These are phyloP conservation scores for Colletotrichum musicola DNA, from an alignment of 2,329 filamentous ascomycete genomes.

Conservation along the genomic window DNA sequence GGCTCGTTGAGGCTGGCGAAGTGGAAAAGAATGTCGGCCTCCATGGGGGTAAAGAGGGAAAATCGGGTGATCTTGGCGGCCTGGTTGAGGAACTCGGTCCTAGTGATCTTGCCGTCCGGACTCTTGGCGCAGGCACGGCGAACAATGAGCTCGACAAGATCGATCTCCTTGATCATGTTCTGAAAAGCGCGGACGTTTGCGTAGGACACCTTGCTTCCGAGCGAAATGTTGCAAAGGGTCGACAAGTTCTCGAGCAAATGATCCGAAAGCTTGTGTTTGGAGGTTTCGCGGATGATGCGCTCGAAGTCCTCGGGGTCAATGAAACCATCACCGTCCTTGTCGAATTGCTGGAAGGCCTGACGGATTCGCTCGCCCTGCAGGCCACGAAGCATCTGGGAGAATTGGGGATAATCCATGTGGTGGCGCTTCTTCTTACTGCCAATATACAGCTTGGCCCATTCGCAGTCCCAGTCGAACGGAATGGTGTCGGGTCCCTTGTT, in stretches of 20 bases:
- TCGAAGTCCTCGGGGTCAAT: slow-evolving; percentile 97
- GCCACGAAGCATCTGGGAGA: slow-evolving; percentile 97
- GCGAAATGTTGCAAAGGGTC: slow-evolving; percentile 94
- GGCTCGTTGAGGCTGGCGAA: slow-evolving; percentile 94
- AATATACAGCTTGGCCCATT: slow-evolving; percentile 96
- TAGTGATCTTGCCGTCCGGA: slow-evolving; percentile 90
- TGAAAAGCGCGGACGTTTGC: slow-evolving; percentile 98
- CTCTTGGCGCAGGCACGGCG: slow-evolving; percentile 88
- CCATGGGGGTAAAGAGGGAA: slow-evolving; percentile 97
- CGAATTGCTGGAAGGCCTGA: slow-evolving; percentile 93
- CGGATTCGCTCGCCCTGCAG: slow-evolving; percentile 95
- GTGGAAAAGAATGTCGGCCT: slow-evolving; percentile 98
- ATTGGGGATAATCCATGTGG: slow-evolving; percentile 94
- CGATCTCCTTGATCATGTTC: slow-evolving; percentile 98
- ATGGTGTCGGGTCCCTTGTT: slow-evolving; percentile 90
- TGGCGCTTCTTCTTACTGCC: slow-evolving; percentile 90
- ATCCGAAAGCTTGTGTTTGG: slow-evolving; percentile 96
- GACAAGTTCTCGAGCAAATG: slow-evolving; percentile 92
- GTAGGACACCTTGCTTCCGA: slow-evolving; percentile 94
- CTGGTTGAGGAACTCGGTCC: slow-evolving; percentile 94
- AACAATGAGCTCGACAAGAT: slow-evolving; percentile 93
- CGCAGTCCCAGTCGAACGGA: slow-evolving; percentile 96
- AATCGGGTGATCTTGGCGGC: slow-evolving; percentile 92
- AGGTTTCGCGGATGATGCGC: slow-evolving; percentile 93
- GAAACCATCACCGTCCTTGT: slow-evolving; percentile 92